Evolutionary conservation across 352 stramenopile species (phyloP), one percentile per base, ranked within the genome.

Genomic region (Elongisporangium prolatum): DNA sequence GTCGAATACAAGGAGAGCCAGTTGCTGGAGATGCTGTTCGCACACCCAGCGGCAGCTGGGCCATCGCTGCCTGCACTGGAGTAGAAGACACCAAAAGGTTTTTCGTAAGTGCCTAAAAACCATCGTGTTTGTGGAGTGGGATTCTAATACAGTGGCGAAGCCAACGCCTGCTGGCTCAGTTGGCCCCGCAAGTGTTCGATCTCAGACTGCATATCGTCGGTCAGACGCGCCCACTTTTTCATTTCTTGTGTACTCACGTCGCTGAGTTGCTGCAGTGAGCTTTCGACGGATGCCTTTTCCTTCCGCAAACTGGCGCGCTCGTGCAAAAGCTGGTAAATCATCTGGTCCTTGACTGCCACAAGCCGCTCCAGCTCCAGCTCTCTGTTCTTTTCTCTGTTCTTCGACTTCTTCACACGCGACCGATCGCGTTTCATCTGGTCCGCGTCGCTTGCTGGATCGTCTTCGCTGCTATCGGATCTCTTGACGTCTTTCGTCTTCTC

Each of bases 1-100:
- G 74, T 79, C 48, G 80, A 93, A 63, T 95, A 94, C 70, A 90
- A 91, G 62, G 86, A 95, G 54, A 92, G 81, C 48, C 82, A 92
- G 63, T 56, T 95, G 47, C 68, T 95, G 14, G 79, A 75, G 28
- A 89, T 88, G 69, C 60, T 95, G 25, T 92, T 95, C 56, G 71
- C 77, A 14, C 73, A 73, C 21, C 60, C 68, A 22, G 56, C 68
- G 40, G 72, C 65, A 22, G 9, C 28, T 40, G 28, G 28, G 9
- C 14, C 28, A 9, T 40, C 28, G 28, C 28, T 40, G 28, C 28
- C 28, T 14, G 28, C 28, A 14, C 8, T 40, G 5, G 28, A 40
- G 28, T 40, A 40, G 28, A 40, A 40, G 28, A 40, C 1, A 40
- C 14, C n/a, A n/a, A 40, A 40, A 8, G 14, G 9, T 2, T 40